A percentile compares a stretch with the other conserved stretches of the same genome.
These are phyloP conservation scores for Puccinia triticina DNA, from an alignment of 1,284 basidiomycete genomes.

Conservation along the genomic window DNA sequence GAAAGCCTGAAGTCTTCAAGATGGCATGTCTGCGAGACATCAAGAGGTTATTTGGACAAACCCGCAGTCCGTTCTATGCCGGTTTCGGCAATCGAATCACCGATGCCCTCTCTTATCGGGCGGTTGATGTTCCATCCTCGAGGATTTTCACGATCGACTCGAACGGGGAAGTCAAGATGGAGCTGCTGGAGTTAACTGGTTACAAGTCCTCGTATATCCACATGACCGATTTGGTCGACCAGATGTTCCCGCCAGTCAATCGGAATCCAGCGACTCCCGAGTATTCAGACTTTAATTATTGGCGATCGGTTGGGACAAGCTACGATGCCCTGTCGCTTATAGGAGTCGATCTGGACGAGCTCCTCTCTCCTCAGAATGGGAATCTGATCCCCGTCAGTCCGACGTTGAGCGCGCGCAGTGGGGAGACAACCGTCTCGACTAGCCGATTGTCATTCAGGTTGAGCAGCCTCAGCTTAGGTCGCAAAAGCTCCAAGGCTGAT, in stretches of 20 bases:
- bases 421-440: conserved; percentile 29
- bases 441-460: conserved; percentile 46
- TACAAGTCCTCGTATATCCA: conserved; percentile 97
- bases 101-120: conserved; percentile 93
- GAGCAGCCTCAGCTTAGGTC: conserved; percentile 38
- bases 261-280: conserved; percentile 69
- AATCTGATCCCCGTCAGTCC: conserved; percentile 32
- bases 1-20: conserved; percentile 99
- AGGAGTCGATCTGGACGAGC: conserved; percentile 46
- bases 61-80: conserved; percentile 78
- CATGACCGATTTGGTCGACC: conserved; percentile 98
- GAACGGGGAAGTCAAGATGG: conserved; percentile 94
- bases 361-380: conserved; percentile 20
- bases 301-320: conserved; percentile 67
- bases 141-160: conserved; percentile 98
- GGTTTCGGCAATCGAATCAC: conserved; percentile 99
- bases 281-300: conserved; percentile 96
- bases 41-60: conserved; percentile 78
- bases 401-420: conserved; percentile 28
- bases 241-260: conserved; percentile 93
- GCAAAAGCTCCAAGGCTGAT: conserved; percentile 35
- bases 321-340: conserved; percentile 54
- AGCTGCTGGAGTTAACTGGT: conserved; percentile 88
- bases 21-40: conserved; percentile 99
- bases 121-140: conserved; percentile 89